phyloP scores from a whole-genome alignment of 257 asterid species.

The Cinchona pubescens region DNA sequence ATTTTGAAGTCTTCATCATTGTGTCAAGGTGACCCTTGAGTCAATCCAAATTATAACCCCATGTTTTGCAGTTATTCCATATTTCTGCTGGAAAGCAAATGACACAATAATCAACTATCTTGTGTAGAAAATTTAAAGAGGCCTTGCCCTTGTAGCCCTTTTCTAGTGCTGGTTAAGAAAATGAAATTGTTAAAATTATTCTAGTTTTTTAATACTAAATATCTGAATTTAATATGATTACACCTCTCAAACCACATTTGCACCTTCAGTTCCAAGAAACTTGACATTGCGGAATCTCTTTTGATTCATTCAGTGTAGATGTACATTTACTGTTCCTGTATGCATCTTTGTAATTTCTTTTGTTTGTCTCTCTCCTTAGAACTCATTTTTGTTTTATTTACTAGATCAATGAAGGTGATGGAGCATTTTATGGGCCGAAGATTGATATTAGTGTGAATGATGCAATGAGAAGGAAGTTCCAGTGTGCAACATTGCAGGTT shows the following conservation, averaged over 20 bases:
- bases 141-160: background rate
- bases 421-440: slow-evolving; percentile 97
- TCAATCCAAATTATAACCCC: no score
- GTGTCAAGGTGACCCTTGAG: no score
- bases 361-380: background rate
- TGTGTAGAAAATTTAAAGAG: no score
- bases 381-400: slow-evolving; percentile 25
- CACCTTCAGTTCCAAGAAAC: background rate
- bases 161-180: background rate
- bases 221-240: no score
- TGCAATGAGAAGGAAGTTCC: slow-evolving; percentile 95
- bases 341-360: background rate
- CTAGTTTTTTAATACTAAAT: no score
- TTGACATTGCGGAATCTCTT: background rate
- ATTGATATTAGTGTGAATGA: slow-evolving; percentile 88
- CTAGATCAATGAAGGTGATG: slow-evolving; percentile 93
- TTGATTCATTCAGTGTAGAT: background rate
- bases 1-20: no score
- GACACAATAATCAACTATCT: no score
- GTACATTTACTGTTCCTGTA: background rate
- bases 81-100: no score
- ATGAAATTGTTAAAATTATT: no score
- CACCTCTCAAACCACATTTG: no score
- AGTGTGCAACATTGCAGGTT: slow-evolving; percentile 97
- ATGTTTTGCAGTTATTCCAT: no score